Base-by-base conservation (phyloP, 352 stramenopile genomes). In the Phytophthora capsici region DNA sequence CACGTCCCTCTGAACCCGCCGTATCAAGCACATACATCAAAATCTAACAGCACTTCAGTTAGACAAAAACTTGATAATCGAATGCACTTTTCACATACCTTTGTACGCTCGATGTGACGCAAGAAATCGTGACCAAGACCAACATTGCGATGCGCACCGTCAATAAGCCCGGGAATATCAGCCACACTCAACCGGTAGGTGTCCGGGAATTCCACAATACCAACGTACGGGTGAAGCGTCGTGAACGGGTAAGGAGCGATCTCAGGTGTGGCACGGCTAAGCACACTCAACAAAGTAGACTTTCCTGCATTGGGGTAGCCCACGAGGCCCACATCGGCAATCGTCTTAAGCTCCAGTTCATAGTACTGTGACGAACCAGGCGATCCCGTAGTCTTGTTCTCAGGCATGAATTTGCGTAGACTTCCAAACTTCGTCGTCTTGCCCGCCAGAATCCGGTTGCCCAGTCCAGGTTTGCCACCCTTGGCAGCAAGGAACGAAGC, bases 231-330 rank as follows among this genome's bases (percentile, higher is more conserved):
- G 67, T 98, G 90, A 32, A 99, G 78, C 45, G 97, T 99, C 50
- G 97, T 99, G 74, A 99, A 99, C 32, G 96, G 93, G 72, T 99
- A 99, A 19, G 92, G 90, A 8, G 96, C 97, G 58, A 99, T 98
- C 60, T 98, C 92, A 6, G 97, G 97, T 32, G 84, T 95, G 1
- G 96, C 96, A 16, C 86, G 85, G 41, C 91, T 98, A 54, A 99
- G 82, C 19, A 94, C 90, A 28, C 91, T 94, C 9, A 99, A 79
- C 38, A 99, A 74, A 30, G 89, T 98, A 13, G 85, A 98, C 77
- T 99, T 99, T 63, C 98, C 98, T 1, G 98, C 98, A 77, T 99
- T 99, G 1, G 98, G 98, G 66, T 99, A 99, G 19, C 98, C 98
- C 3, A 99, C 97, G 3, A 99, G 85, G 16, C 97, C 98, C 37